These are phyloP conservation scores for Blastobotrys illinoisensis DNA, from an alignment of 1,139 yeast genomes.

Conservation along the genomic window DNA sequence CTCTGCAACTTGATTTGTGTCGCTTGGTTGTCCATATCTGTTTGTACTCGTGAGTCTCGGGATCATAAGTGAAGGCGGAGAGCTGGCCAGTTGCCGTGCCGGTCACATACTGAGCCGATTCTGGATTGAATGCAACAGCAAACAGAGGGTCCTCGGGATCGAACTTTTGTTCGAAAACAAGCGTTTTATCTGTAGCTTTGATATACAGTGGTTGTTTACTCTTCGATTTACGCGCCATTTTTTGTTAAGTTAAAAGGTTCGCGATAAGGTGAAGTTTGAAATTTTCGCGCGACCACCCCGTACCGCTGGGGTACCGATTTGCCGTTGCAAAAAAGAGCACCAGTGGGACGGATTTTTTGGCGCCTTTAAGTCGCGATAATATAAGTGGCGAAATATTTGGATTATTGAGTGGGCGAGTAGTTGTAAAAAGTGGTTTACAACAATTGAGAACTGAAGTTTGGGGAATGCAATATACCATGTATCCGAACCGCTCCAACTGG, in stretches of 20 bases:
- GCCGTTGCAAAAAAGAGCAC: no score
- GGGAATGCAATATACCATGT: no score
- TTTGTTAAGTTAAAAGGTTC: neutral
- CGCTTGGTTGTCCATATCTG: conserved; percentile 78
- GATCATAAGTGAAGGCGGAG: conserved; percentile 41
- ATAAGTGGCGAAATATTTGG: no score
- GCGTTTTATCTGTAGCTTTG: neutral
- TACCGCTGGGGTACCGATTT: no score
- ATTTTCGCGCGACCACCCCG: neutral
- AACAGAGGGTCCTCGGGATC: conserved; percentile 54
- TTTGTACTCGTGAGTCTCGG: conserved; percentile 32
- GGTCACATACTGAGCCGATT: conserved; percentile 53
- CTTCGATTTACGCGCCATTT: neutral
- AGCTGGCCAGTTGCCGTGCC: conserved; percentile 78
- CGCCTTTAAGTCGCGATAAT: no score
- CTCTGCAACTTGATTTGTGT: conserved; percentile 85
- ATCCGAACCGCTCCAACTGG: no score
- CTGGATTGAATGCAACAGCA: conserved; percentile 76
- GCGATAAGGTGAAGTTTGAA: neutral
- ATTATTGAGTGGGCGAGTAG: no score
- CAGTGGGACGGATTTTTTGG: no score
- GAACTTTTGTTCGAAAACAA: conserved; percentile 20
- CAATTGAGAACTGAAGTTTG: no score
- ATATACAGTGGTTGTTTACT: neutral
- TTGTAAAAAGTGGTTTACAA: no score